Evolutionary conservation across 805 yeast genomes (phyloP).

Genomic region (Tetrapisispora fleetii): DNA sequence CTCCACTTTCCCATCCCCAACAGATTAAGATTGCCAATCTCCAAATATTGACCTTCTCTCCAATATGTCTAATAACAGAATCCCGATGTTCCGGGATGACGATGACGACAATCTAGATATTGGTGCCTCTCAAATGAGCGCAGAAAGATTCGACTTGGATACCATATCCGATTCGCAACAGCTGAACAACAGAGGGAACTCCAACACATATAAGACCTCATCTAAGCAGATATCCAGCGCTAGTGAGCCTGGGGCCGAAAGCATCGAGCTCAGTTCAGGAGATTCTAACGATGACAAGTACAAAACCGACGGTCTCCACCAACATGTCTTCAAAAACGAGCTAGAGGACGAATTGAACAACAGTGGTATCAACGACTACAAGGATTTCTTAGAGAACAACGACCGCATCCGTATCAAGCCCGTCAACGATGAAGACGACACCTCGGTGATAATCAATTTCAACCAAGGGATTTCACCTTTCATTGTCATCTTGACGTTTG

Average conservation of each 20-base stretch:
- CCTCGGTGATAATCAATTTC: conserved; percentile 39
- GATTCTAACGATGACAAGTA: not conserved
- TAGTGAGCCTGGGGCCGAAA: not conserved
- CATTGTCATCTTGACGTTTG: conserved; percentile 59
- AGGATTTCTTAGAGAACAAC: conserved; percentile 6
- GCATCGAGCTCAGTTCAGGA: not conserved
- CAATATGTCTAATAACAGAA: not conserved
- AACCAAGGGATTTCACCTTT: conserved; percentile 48
- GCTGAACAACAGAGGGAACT: not conserved
- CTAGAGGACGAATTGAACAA: not conserved
- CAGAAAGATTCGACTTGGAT: not conserved
- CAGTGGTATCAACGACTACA: conserved; percentile 1
- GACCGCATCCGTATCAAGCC: conserved; percentile 28
- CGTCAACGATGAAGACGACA: conserved; percentile 39
- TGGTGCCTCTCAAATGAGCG: not conserved
- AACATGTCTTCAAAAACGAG: not conserved
- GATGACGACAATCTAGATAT: conserved; percentile 2
- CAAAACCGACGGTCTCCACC: not conserved
- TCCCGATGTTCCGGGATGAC: conserved; percentile 6
- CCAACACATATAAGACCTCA: not conserved
- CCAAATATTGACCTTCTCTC: not conserved
- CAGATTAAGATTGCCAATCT: no score
- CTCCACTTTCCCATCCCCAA: no score
- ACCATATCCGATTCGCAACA: conserved; percentile 1
- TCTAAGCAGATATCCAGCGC: not conserved